Evolutionary conservation across 768 basidiomycete species (phyloP), one percentile per base, ranked within the genome.

Genomic region (Atractiella rhizophila): DNA sequence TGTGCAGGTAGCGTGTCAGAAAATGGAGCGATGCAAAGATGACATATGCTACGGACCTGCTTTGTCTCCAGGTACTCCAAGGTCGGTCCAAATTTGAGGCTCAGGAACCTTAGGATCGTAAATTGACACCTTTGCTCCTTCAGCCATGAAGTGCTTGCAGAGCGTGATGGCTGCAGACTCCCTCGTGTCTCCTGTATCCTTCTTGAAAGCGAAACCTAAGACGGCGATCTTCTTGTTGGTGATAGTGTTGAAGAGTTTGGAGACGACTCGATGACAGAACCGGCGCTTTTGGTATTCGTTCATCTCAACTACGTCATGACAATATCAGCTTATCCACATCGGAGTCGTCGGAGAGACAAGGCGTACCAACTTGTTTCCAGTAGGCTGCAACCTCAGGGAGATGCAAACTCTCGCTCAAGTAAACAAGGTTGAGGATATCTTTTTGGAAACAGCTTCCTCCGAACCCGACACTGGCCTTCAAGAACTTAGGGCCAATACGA

Each of bases 401-500:
- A 62, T 96, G 83, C 41, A 82, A 63, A 48, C 77, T 82, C 63
- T 96, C 86, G 56, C 73, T 76, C 32, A 98, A 72, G 64, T 98
- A 98, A 33, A 96, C 91, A 47, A 98, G 67, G 66, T 98, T 98
- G 55, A 98, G 73, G 60, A 96, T 96, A 57, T 98, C 88, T 61
- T 98, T 96, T 64, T 96, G 88, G 79, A 98, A 98, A 65, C 88
- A 98, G 11, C 77, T 81, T 28, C 91, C 91, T 46, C 91, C 88
- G 54, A 98, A 98, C 18, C 91, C 88, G 53, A 91, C 85, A 36
- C 75, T 78, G 30, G 82, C 79, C 57, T 79, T 82, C 55, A 98
- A 66, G 71, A 98, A 98, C 60, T 78, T 88, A 52, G 82, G 70
- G 4, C 91, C 91, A 40, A 98, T 68, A 45, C 91, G 81, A 16